Conservation (phyloP, 306 rosid genomes). For the Castanopsis chinensis region DNA sequence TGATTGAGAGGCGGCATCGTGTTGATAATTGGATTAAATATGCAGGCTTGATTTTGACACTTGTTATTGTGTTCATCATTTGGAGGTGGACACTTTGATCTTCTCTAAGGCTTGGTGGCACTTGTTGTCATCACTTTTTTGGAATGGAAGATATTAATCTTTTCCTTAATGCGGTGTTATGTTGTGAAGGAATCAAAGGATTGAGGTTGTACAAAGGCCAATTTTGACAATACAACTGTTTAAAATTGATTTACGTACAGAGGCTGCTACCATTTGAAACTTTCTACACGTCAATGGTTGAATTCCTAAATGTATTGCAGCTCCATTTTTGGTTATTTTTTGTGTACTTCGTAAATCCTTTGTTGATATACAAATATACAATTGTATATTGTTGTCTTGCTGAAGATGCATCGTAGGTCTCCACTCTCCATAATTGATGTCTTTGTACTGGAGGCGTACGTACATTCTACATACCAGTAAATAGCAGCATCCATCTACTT, state of each 20-base stretch:
- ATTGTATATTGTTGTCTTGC: background rate
- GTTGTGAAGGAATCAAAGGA: background rate
- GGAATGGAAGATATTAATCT: no score
- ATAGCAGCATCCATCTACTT: no score
- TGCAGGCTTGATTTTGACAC: constrained; percentile 73
- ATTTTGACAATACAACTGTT: background rate
- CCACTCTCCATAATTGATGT: background rate
- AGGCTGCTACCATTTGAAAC: background rate
- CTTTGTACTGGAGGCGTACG: background rate
- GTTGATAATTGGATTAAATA: constrained; percentile 74
- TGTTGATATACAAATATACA: background rate
- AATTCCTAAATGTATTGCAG: background rate
- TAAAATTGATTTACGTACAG: background rate
- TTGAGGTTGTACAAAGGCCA: background rate
- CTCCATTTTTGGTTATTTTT: background rate
- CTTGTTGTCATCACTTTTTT: no score
- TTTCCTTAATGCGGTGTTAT: background rate
- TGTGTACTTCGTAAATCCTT: background rate
- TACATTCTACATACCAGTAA: no score
- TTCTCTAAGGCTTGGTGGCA: no score
- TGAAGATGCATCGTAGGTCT: background rate
- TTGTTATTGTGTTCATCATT: constrained; percentile 52
- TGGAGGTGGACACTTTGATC: constrained; percentile 47
- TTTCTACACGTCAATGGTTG: background rate
- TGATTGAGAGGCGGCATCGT: constrained; percentile 77